Conservation (phyloP, 306 rosid species). For the Cucumis hystrix region DNA sequence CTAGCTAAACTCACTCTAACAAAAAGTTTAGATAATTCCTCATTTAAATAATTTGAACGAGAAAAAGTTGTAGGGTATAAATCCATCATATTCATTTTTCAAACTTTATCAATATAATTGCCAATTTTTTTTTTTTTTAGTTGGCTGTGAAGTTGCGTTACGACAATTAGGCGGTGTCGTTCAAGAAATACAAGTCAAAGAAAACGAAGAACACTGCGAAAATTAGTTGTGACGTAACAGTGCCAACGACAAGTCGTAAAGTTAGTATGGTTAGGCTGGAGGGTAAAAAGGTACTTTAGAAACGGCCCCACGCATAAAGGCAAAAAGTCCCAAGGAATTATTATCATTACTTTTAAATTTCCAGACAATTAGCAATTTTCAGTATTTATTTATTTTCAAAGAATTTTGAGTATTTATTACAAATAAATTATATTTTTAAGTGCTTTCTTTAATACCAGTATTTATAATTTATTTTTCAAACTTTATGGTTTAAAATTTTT, state of each 20-base stretch:
- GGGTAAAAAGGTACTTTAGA: not conserved
- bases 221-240: not conserved
- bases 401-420: not conserved
- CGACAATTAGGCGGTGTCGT: not conserved
- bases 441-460: not conserved
- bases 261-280: not conserved
- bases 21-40: too few species aligned
- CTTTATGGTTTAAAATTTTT: not conserved
- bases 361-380: too few species aligned
- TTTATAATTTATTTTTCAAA: not conserved
- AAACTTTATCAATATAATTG: not conserved
- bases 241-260: constrained; percentile 1
- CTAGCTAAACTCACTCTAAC: too few species aligned
- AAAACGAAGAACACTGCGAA: not conserved
- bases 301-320: not conserved
- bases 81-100: too few species aligned
- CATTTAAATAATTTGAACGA: too few species aligned
- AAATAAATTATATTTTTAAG: not conserved
- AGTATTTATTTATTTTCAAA: too few species aligned
- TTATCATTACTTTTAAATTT: not conserved
- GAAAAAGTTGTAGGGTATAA: too few species aligned
- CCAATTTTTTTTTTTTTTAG: not conserved
- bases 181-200: not conserved
- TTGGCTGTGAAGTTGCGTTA: not conserved
- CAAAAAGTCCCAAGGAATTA: not conserved